phyloP scores from a whole-genome alignment of 345 rosid species.

The Citrus mangshanensis region DNA sequence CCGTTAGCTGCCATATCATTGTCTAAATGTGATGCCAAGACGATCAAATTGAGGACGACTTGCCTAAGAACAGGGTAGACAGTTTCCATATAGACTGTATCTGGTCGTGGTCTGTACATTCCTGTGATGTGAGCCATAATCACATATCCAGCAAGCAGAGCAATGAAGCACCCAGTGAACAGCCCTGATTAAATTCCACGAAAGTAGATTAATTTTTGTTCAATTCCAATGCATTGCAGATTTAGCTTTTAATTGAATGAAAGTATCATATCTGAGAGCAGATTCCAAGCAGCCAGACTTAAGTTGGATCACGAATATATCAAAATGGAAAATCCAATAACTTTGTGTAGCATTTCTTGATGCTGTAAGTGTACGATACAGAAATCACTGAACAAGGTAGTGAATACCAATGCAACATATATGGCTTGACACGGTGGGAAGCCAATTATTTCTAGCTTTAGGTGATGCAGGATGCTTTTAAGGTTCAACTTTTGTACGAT shows the following conservation, averaged over 20 bases:
- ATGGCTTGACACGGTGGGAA: not conserved
- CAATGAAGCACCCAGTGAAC: constrained; percentile 85
- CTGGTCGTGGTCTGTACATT: constrained; percentile 62
- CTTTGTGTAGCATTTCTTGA: not conserved
- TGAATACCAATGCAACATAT: not conserved
- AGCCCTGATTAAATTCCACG: constrained; percentile 54
- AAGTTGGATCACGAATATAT: too few relatives aligned
- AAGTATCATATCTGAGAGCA: not conserved
- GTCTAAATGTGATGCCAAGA: not conserved
- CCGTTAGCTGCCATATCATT: not conserved
- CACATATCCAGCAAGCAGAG: constrained; percentile 84
- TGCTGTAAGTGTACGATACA: not conserved
- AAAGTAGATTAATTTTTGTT: constrained; percentile 9
- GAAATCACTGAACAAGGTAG: not conserved
- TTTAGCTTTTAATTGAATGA: not conserved
- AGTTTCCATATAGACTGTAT: constrained; percentile 91
- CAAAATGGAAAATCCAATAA: not conserved
- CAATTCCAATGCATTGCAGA: not conserved
- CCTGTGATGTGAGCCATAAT: constrained; percentile 88
- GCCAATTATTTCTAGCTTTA: constrained; percentile 4
- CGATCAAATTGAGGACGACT: constrained; percentile 22
- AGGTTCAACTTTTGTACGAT: constrained; percentile 13
- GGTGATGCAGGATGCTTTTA: constrained; percentile 3
- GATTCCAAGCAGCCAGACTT: not conserved
- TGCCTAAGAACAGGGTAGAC: constrained; percentile 92